Percentiles rank a stretch among this genome's conserved stretches.
These are phyloP conservation scores for Phycomyces nitens DNA, from an alignment of 192 early-diverging fungal genomes.

Conservation along the genomic window DNA sequence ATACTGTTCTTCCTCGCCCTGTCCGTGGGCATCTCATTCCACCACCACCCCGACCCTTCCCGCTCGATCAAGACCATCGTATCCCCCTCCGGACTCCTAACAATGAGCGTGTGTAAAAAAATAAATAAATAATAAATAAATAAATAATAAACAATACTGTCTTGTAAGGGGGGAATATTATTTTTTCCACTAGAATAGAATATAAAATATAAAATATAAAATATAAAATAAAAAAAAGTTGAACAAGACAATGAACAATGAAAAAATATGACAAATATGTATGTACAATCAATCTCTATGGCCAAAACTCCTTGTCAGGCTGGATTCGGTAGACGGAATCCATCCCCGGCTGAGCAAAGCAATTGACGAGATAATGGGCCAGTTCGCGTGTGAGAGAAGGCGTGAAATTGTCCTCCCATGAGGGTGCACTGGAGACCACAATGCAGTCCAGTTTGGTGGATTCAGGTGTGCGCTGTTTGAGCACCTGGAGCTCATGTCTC, in stretches of 20 bases:
- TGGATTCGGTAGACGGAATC: background rate
- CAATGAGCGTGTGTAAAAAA: background rate
- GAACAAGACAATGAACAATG: too few relatives aligned
- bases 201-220: too few relatives aligned
- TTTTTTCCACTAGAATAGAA: too few relatives aligned
- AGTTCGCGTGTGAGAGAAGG: background rate
- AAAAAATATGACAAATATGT: too few relatives aligned
- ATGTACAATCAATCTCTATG: background rate
- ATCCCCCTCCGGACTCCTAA: background rate
- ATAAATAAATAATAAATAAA: too few relatives aligned
- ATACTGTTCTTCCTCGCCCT: background rate
- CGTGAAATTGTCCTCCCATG: background rate
- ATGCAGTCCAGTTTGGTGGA: background rate
- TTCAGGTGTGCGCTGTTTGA: background rate
- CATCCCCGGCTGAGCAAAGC: background rate
- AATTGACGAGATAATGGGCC: slow-evolving; percentile 1
- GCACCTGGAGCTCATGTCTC: slow-evolving; percentile 10
- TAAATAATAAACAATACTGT: too few relatives aligned
- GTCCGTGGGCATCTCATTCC: background rate
- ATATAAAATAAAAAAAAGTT: too few relatives aligned
- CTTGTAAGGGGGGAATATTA: too few relatives aligned
- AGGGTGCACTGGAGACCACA: background rate
- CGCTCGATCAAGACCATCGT: background rate
- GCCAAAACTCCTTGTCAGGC: background rate
- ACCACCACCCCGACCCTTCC: background rate